Percentiles rank a stretch among this genome's conserved stretches.
Evolutionary conservation across 2,329 filamentous ascomycete species (phyloP).

Genomic region (Exserohilum turcica): DNA sequence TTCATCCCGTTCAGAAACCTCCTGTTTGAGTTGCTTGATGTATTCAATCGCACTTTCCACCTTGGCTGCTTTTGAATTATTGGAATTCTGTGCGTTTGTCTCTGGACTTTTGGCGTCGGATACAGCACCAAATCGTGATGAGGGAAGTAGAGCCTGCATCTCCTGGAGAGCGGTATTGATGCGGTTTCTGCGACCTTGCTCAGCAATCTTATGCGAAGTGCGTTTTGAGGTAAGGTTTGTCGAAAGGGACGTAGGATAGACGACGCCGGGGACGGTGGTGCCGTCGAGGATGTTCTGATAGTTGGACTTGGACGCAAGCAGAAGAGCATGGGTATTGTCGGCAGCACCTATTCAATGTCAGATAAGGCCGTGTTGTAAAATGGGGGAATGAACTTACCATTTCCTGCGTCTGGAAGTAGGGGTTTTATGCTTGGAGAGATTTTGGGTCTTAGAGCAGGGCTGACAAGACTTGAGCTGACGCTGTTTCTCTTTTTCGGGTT

Average conservation of each 20-base stretch:
- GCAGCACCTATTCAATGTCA: slow-evolving; percentile 50
- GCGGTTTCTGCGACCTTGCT: slow-evolving; percentile 91
- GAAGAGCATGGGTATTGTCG: slow-evolving; percentile 67
- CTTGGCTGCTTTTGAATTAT: slow-evolving; percentile 85
- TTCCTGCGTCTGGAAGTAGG: slow-evolving; percentile 69
- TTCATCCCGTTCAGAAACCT: slow-evolving; percentile 68
- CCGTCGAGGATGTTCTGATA: slow-evolving; percentile 97
- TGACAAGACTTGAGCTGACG: slow-evolving; percentile 68
- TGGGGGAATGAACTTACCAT: slow-evolving; percentile 50
- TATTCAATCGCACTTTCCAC: slow-evolving; percentile 98
- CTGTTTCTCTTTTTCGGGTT: slow-evolving; percentile 60
- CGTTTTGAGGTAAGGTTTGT: slow-evolving; percentile 95
- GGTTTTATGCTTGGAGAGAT: slow-evolving; percentile 97
- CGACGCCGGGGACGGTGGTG: slow-evolving; percentile 85
- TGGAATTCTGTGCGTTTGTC: slow-evolving; percentile 43
- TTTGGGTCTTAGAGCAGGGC: slow-evolving; percentile 82
- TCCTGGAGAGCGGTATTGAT: slow-evolving; percentile 94
- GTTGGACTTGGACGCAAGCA: slow-evolving; percentile 93
- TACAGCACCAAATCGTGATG: slow-evolving; percentile 46
- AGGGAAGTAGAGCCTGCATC: slow-evolving; percentile 84
- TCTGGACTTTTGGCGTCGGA: slow-evolving; percentile 45
- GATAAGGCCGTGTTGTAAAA: background rate
- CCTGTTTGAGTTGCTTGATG: slow-evolving; percentile 81
- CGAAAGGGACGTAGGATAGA: slow-evolving; percentile 87
- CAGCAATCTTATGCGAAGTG: slow-evolving; percentile 96